A percentile compares a stretch with the other conserved stretches of the same genome.
These are phyloP conservation scores for Saccharum officinarum DNA, from an alignment of 176 grass and related monocot species.

Conservation along the genomic window DNA sequence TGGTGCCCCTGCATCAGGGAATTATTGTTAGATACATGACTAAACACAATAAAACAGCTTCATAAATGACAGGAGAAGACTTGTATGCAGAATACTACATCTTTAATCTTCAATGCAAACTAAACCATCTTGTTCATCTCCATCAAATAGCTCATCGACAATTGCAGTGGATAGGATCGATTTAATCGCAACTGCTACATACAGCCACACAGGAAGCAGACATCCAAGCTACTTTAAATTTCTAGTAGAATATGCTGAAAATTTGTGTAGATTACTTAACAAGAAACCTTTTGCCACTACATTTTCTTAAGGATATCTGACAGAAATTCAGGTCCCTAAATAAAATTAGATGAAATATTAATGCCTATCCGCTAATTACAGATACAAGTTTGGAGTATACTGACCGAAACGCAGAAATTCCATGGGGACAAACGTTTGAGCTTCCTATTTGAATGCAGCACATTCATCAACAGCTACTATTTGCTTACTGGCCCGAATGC, in stretches of 20 bases:
- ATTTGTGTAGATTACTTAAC: background rate
- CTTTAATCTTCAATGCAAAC: background rate
- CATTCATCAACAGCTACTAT: background rate
- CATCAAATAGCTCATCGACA: background rate
- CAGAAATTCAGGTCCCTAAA: background rate
- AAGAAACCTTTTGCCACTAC: background rate
- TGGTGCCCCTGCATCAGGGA: conserved; percentile 62
- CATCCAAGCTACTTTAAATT: background rate
- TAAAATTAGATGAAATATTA: background rate
- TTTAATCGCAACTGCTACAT: background rate
- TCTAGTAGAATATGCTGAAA: conserved; percentile 1
- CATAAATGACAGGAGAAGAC: background rate
- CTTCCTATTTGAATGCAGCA: background rate
- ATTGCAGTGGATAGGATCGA: background rate
- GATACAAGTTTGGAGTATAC: background rate
- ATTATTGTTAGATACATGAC: conserved; percentile 36
- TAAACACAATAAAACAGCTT: background rate
- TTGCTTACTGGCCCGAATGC: background rate
- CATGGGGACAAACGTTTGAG: conserved; percentile 10
- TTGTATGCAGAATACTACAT: background rate
- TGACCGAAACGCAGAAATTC: background rate
- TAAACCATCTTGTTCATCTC: background rate
- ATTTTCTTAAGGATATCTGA: background rate
- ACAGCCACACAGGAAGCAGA: background rate
- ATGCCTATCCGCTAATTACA: background rate